A percentile compares a stretch with the other conserved stretches of the same genome.
phyloP scores from a whole-genome alignment of 805 yeast genomes.

The Yamadazyma tumulicola region DNA sequence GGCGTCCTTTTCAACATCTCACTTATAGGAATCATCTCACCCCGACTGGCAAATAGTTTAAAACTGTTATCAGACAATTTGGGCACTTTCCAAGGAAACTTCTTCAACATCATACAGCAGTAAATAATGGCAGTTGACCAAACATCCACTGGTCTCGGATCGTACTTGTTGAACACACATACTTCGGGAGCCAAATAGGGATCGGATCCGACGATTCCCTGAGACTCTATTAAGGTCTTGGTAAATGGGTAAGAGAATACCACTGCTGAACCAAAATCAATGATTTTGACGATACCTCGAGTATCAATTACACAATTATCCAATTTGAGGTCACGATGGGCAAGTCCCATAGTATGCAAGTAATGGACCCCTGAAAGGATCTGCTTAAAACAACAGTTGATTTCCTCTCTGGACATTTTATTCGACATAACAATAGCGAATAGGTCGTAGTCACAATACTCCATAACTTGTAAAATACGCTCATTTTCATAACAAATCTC shows the following conservation, averaged over 20 bases:
- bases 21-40: conserved; percentile 58
- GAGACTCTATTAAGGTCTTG: conserved; percentile 54
- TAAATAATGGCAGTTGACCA: conserved; percentile 85
- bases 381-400: conserved; percentile 78
- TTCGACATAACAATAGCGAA: conserved; percentile 88
- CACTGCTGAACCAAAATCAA: conserved; percentile 83
- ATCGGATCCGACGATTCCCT: conserved; percentile 81
- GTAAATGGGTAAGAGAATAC: conserved; percentile 77
- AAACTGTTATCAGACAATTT: conserved; percentile 66
- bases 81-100: conserved; percentile 89
- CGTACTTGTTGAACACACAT: conserved; percentile 53
- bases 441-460: conserved; percentile 83
- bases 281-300: conserved; percentile 71
- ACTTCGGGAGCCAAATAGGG: conserved; percentile 88
- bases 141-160: conserved; percentile 75
- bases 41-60: conserved; percentile 51
- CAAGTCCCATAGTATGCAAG: conserved; percentile 72
- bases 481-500: conserved; percentile 70
- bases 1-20: conserved; percentile 40
- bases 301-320: conserved; percentile 79
- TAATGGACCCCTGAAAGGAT: conserved; percentile 68
- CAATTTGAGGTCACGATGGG: conserved; percentile 78
- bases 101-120: conserved; percentile 81
- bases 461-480: conserved; percentile 88
- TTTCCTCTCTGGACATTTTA: conserved; percentile 74